Evolutionary conservation across 345 rosid genomes (phyloP).

Genomic region (Hibiscus syriacus): DNA sequence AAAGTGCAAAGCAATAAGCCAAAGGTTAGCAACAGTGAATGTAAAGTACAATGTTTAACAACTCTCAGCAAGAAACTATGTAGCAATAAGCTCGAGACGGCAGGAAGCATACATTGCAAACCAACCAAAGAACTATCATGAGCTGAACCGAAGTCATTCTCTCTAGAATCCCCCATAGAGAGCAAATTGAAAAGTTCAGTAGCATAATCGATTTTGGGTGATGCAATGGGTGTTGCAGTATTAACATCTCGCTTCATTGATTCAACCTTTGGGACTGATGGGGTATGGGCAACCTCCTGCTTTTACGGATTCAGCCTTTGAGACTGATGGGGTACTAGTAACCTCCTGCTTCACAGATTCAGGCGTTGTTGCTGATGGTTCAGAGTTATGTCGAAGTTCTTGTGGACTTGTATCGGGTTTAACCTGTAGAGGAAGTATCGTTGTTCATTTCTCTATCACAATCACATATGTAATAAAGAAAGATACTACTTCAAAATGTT

Average conservation of each 20-base stretch:
- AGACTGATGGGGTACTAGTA: conserved; percentile 13
- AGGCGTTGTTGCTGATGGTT: conserved; percentile 21
- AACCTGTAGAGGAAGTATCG: conserved; percentile 25
- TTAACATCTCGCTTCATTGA: conserved; percentile 19
- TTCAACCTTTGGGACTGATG: conserved; percentile 17
- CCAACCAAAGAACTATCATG: conserved; percentile 12
- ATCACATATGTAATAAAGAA: not conserved
- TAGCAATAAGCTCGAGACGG: not conserved
- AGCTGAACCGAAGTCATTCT: conserved; percentile 15
- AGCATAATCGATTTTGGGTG: conserved; percentile 50
- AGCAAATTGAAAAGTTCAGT: conserved; percentile 63
- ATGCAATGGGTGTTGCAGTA: conserved; percentile 13
- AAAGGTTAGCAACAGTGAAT: conserved; percentile 5
- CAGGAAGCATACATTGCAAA: conserved; percentile 22
- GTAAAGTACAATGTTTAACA: conserved; percentile 1
- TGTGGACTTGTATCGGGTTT: conserved; percentile 16
- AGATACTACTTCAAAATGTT: not conserved
- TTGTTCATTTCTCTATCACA: not conserved
- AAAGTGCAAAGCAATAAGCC: not conserved
- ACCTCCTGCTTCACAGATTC: conserved; percentile 24
- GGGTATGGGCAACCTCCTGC: conserved; percentile 18
- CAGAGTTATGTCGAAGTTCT: conserved; percentile 22
- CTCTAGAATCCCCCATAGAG: conserved; percentile 35
- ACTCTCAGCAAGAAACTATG: not conserved
- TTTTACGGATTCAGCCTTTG: conserved; percentile 20